Percentiles rank a stretch among this genome's conserved stretches.
These are phyloP conservation scores for Populus davidiana DNA, from an alignment of 345 rosid genomes.

Conservation along the genomic window DNA sequence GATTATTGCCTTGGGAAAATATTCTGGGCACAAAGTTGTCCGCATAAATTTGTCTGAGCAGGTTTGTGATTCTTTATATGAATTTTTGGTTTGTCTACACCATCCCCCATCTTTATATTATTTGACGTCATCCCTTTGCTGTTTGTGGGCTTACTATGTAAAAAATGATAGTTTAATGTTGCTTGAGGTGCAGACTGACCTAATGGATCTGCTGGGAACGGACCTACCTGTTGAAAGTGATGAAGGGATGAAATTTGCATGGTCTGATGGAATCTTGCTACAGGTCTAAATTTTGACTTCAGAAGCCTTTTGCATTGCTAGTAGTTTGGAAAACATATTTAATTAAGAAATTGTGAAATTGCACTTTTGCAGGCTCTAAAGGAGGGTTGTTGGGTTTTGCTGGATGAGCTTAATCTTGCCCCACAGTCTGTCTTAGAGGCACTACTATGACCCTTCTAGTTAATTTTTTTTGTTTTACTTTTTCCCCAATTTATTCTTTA, in stretches of 20 bases:
- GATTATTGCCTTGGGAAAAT: constrained; percentile 78
- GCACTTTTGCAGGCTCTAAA: constrained; percentile 66
- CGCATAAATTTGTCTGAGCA: constrained; percentile 97
- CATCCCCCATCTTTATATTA: background rate
- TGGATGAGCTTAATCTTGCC: constrained; percentile 97
- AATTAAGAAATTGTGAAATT: background rate
- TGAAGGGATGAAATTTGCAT: constrained; percentile 85
- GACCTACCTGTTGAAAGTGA: constrained; percentile 88
- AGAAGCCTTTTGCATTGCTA: constrained; percentile 1
- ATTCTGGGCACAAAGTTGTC: constrained; percentile 91
- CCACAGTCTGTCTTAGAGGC: constrained; percentile 97
- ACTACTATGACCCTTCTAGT: background rate
- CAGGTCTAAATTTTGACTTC: constrained; percentile 50
- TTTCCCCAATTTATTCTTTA: background rate
- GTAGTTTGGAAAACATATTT: background rate
- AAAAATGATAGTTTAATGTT: background rate
- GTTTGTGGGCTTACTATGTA: constrained; percentile 7
- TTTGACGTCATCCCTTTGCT: background rate
- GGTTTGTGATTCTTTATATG: constrained; percentile 40
- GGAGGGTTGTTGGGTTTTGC: constrained; percentile 94
- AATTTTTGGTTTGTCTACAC: background rate
- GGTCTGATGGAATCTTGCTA: constrained; percentile 94
- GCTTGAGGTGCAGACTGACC: constrained; percentile 71
- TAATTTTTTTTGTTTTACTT: background rate
- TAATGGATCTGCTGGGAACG: constrained; percentile 96